phyloP scores from a whole-genome alignment of 805 yeast species.

The Metschnikowia similis region DNA sequence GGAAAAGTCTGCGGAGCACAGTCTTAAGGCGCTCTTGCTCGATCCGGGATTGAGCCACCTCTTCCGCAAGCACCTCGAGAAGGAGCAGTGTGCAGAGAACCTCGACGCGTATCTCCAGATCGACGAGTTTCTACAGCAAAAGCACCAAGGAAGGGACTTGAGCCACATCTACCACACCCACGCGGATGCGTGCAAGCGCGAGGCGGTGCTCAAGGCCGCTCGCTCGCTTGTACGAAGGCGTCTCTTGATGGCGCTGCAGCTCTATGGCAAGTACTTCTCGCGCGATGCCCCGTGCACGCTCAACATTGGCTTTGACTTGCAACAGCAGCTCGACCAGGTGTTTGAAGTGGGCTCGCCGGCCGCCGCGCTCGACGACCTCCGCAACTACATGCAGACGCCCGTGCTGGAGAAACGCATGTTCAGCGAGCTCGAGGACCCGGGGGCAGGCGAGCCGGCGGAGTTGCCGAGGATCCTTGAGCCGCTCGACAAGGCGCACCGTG shows the following conservation, averaged over 20 bases:
- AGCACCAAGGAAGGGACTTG: slow-evolving; percentile 41
- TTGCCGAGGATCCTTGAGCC: slow-evolving; percentile 7
- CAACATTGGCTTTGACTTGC: slow-evolving; percentile 57
- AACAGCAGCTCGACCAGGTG: slow-evolving; percentile 39
- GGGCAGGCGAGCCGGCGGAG: background rate
- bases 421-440: background rate
- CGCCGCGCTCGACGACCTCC: slow-evolving; percentile 5
- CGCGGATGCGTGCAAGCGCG: slow-evolving; percentile 16
- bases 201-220: slow-evolving; percentile 8
- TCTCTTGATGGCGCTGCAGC: slow-evolving; percentile 55
- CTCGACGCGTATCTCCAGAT: slow-evolving; percentile 66
- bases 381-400: slow-evolving; percentile 14
- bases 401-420: slow-evolving; percentile 1
- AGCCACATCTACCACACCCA: slow-evolving; percentile 7
- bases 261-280: slow-evolving; percentile 63
- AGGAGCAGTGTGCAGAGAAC: slow-evolving; percentile 69
- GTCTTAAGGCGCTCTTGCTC: slow-evolving; percentile 39
- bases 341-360: background rate
- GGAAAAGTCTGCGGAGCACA: background rate
- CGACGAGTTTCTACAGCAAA: slow-evolving; percentile 45
- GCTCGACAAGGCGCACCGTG: slow-evolving; percentile 16
- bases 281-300: slow-evolving; percentile 65
- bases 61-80: slow-evolving; percentile 61
- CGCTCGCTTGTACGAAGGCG: slow-evolving; percentile 47
- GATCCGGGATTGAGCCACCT: slow-evolving; percentile 77